phyloP scores from a whole-genome alignment of 192 early-diverging fungal species.

The Coemansia sp. region DNA sequence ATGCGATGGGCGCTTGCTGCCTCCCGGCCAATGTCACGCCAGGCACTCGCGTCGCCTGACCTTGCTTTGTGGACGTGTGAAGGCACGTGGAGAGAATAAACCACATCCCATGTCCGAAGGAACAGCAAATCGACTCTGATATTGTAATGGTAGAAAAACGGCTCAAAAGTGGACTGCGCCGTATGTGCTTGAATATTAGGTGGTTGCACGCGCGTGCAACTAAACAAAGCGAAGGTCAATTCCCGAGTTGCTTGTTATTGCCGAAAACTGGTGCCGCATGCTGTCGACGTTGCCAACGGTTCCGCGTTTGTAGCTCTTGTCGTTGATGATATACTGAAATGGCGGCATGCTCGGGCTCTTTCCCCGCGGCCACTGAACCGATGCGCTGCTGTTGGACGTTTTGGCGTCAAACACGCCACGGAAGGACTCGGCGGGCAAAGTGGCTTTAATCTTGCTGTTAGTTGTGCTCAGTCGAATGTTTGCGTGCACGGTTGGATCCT shows the following conservation, averaged over 20 bases:
- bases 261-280: constrained; percentile 14
- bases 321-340: constrained; percentile 8
- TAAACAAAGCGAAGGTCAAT: constrained; percentile 13
- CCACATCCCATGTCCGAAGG: no score
- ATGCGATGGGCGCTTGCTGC: no score
- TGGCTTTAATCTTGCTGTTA: constrained; percentile 14
- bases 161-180: no score
- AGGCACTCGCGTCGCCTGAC: no score
- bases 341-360: neutral
- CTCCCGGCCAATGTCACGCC: no score
- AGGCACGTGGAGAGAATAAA: no score
- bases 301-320: constrained; percentile 15
- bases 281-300: neutral
- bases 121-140: no score
- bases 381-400: constrained; percentile 9
- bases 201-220: neutral
- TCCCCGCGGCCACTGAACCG: neutral
- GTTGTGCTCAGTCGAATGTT: constrained; percentile 7
- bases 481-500: neutral
- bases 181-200: neutral
- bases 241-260: constrained; percentile 14
- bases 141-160: no score
- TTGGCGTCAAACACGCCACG: constrained; percentile 17
- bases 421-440: constrained; percentile 11
- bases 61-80: no score